phyloP scores from a whole-genome alignment of 2,329 filamentous ascomycete species.

The Colletotrichum euphorbiae region DNA sequence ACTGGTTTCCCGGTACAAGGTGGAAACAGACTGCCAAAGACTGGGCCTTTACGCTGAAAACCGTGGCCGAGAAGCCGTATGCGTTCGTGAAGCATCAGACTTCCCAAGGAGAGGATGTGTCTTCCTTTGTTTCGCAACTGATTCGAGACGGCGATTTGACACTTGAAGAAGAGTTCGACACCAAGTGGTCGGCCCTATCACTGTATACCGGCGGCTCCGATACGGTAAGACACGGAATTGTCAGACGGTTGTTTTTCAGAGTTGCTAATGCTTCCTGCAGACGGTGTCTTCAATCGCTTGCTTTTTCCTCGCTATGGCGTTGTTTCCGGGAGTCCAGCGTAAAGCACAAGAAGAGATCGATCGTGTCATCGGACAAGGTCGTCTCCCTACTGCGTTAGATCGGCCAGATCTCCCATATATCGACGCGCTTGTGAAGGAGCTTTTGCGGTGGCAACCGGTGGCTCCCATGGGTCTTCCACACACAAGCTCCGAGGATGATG shows the following conservation, averaged over 20 bases:
- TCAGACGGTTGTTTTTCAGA: too few species aligned
- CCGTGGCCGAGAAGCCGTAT: conserved; percentile 34
- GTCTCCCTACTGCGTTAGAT: conserved; percentile 62
- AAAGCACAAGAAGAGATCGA: conserved; percentile 65
- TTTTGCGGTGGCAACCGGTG: conserved; percentile 66
- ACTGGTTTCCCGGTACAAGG: conserved; percentile 38
- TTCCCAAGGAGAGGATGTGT: conserved; percentile 27
- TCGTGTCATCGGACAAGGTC: conserved; percentile 58
- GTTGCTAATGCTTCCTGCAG: conserved; percentile 37
- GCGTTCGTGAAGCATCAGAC: conserved; percentile 44
- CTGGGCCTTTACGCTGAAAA: conserved; percentile 23
- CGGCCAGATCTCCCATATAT: conserved; percentile 63
- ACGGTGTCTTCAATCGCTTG: conserved; percentile 48
- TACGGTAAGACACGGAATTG: conserved; percentile 39
- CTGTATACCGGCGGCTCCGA: conserved; percentile 40
- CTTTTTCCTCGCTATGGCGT: conserved; percentile 61
- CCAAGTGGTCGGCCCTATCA: conserved; percentile 31
- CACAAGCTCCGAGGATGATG: conserved; percentile 46
- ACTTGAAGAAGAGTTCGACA: not conserved
- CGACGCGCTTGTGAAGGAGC: conserved; percentile 65
- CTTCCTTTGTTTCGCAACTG: conserved; percentile 28
- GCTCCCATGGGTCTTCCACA: conserved; percentile 57
- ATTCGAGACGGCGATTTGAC: conserved; percentile 10
- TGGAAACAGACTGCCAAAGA: conserved; percentile 36
- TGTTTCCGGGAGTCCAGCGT: conserved; percentile 57